phyloP scores from a whole-genome alignment of 108 stramenopile genomes.

The Pseudonitzschia multiseries region DNA sequence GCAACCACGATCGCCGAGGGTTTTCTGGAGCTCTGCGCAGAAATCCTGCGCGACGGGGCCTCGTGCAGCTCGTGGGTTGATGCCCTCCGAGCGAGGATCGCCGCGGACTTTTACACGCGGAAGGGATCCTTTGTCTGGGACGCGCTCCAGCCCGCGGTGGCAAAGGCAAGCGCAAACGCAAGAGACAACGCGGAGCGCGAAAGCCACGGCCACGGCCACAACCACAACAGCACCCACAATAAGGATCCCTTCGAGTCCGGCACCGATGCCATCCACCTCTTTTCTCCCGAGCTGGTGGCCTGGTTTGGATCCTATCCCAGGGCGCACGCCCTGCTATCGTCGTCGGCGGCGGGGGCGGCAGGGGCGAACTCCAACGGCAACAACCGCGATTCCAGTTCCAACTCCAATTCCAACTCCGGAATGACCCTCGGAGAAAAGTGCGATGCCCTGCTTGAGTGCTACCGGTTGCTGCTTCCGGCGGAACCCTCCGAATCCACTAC shows the following conservation, averaged over 20 bases:
- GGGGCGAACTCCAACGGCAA: too few relatives aligned
- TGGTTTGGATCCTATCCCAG: conserved; percentile 9
- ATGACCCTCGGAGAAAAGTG: neutral
- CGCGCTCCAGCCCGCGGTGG: neutral
- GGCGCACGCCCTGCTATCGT: neutral
- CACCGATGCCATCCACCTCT: neutral
- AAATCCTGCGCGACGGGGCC: neutral
- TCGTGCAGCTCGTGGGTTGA: neutral
- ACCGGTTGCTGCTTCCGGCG: neutral
- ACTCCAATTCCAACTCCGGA: too few relatives aligned
- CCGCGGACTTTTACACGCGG: neutral
- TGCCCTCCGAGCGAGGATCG: neutral
- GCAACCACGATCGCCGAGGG: neutral
- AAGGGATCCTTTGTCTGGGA: conserved; percentile 10
- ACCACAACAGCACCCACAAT: neutral
- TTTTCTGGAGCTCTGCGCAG: neutral
- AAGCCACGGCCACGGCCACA: neutral
- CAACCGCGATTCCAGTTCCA: too few relatives aligned
- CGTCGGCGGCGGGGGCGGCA: too few relatives aligned
- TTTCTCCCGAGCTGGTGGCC: conserved; percentile 3
- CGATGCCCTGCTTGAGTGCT: conserved; percentile 3
- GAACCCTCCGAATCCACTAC: too few relatives aligned
- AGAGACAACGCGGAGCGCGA: neutral
- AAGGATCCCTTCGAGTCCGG: neutral
- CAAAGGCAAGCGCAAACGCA: neutral